phyloP scores from a whole-genome alignment of 257 asterid species.

The Handroanthus guayacan region DNA sequence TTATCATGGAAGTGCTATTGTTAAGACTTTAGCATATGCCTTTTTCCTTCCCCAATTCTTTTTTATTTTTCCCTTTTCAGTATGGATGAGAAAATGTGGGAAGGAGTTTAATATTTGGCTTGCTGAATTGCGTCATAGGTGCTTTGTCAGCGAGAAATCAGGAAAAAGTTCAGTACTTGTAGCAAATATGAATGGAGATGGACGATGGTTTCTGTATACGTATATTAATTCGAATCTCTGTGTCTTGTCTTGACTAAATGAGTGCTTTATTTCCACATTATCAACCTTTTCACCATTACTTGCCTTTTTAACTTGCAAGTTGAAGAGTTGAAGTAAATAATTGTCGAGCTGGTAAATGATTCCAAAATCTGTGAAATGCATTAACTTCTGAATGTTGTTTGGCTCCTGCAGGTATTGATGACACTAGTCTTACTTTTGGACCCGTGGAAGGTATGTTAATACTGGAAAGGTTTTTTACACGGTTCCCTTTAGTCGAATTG shows the following conservation, averaged over 20 bases:
- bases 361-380: neutral
- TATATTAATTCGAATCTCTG: slow-evolving; percentile 14
- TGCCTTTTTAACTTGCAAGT: neutral
- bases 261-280: neutral
- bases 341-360: slow-evolving; percentile 6
- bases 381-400: slow-evolving; percentile 31
- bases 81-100: neutral
- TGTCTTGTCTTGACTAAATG: slow-evolving; percentile 11
- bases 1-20: slow-evolving; percentile 16
- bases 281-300: neutral
- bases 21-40: neutral
- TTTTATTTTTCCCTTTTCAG: neutral
- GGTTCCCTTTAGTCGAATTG: neutral
- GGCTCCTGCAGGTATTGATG: slow-evolving; percentile 63
- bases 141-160: neutral
- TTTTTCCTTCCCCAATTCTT: neutral
- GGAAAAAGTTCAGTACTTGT: slow-evolving; percentile 14
- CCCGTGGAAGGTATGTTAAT: slow-evolving; percentile 64
- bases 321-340: slow-evolving; percentile 5
- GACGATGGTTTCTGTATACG: neutral
- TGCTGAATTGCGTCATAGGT: slow-evolving; percentile 13
- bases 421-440: slow-evolving; percentile 65
- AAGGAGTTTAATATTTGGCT: slow-evolving; percentile 7
- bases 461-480: neutral
- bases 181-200: neutral